phyloP scores from a whole-genome alignment of 176 grass and related monocot species.

The Coix lacrymajobi region DNA sequence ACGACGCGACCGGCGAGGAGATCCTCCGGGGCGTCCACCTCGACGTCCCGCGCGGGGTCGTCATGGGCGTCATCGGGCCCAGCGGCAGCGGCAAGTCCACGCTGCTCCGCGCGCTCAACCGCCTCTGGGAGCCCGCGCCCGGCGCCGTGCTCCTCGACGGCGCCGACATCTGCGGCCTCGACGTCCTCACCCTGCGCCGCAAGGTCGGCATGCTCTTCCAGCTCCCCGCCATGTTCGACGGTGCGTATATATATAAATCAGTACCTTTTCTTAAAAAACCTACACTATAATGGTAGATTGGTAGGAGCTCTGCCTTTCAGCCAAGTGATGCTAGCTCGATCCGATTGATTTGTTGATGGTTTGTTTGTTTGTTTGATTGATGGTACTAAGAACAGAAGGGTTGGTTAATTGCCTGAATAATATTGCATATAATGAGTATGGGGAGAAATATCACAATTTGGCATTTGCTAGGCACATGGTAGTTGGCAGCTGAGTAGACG shows the following conservation, averaged over 20 bases:
- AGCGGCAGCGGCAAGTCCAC: slow-evolving; percentile 99
- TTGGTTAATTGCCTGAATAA: background rate
- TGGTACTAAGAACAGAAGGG: background rate
- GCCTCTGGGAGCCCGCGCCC: slow-evolving; percentile 75
- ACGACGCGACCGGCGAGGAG: slow-evolving; percentile 47
- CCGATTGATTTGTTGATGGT: no score
- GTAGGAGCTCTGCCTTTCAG: no score
- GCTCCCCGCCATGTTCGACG: slow-evolving; percentile 89
- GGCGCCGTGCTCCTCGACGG: slow-evolving; percentile 75
- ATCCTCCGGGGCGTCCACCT: slow-evolving; percentile 65
- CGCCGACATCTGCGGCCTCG: slow-evolving; percentile 64
- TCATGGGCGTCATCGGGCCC: slow-evolving; percentile 86
- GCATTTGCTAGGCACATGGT: background rate
- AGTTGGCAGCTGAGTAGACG: no score
- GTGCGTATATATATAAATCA: slow-evolving; percentile 31
- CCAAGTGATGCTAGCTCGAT: no score
- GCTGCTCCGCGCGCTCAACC: slow-evolving; percentile 86
- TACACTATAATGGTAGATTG: no score
- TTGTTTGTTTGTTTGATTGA: no score
- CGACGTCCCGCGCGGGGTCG: slow-evolving; percentile 62
- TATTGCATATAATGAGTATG: no score
- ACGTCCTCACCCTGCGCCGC: slow-evolving; percentile 75
- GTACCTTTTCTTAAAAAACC: no score
- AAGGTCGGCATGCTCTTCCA: slow-evolving; percentile 99
- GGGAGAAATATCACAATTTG: background rate